Evolutionary conservation across 371 early-diverging fungal genomes (phyloP).

Genomic region (Cokeromyces recurvatus): DNA sequence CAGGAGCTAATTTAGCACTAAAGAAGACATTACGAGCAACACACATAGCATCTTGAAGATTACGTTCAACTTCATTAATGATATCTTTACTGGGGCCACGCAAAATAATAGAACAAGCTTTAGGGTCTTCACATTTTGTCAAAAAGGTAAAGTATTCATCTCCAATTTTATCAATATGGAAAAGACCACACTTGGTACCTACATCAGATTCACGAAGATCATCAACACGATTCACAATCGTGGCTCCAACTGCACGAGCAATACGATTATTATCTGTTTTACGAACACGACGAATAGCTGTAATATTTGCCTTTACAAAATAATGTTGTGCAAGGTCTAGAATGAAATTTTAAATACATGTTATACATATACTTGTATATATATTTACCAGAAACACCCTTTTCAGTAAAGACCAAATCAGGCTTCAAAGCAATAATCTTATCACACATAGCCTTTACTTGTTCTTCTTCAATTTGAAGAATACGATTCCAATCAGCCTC

Average conservation of each 20-base stretch:
- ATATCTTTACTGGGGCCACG: conserved; percentile 99
- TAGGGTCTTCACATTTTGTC: conserved; percentile 93
- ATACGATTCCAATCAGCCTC: conserved; percentile 96
- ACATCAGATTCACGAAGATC: conserved; percentile 95
- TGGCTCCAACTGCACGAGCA: conserved; percentile 97
- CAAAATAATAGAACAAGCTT: conserved; percentile 98
- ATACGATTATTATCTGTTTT: conserved; percentile 99
- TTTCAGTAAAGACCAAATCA: conserved; percentile 99
- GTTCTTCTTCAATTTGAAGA: conserved; percentile 99
- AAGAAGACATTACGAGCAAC: conserved; percentile 98
- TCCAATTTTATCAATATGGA: conserved; percentile 97
- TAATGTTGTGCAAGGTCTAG: conserved; percentile 97
- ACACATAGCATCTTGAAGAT: conserved; percentile 99
- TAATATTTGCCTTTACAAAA: conserved; percentile 96
- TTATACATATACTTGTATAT: too few species aligned
- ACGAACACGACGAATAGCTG: conserved; percentile 97
- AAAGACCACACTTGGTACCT: conserved; percentile 94
- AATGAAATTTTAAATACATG: too few species aligned
- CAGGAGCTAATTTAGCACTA: conserved; percentile 91
- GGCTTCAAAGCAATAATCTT: conserved; percentile 96
- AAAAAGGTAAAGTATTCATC: conserved; percentile 98
- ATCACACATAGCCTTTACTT: conserved; percentile 96
- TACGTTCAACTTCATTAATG: conserved; percentile 98
- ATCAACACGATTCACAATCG: conserved; percentile 96
- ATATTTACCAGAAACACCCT: conserved; percentile 90